These are phyloP conservation scores for Alternaria atra DNA, from an alignment of 2,329 filamentous ascomycete species.

Conservation along the genomic window DNA sequence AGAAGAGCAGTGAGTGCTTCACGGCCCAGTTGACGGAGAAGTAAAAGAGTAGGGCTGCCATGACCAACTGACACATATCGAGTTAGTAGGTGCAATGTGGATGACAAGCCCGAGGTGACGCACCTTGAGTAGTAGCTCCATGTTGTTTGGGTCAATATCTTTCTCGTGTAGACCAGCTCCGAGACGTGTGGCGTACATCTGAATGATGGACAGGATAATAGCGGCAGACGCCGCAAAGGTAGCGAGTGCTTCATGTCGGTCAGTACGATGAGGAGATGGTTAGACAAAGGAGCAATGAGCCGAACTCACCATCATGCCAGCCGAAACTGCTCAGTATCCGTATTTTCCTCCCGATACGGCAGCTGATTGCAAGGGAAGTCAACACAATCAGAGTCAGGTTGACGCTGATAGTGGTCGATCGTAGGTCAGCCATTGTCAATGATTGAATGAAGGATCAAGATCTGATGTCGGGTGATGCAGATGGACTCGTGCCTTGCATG, in stretches of 20 bases:
- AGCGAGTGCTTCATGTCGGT: slow-evolving; percentile 30
- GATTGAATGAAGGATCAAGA: not conserved
- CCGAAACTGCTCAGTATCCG: slow-evolving; percentile 34
- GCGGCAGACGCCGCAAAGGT: slow-evolving; percentile 34
- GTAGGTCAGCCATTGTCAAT: slow-evolving; percentile 21
- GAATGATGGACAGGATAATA: slow-evolving; percentile 35
- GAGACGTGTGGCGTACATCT: slow-evolving; percentile 33
- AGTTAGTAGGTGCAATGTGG: not conserved
- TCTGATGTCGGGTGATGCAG: not conserved
- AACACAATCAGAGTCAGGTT: slow-evolving; percentile 37
- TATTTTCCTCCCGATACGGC: slow-evolving; percentile 33
- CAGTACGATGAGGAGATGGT: not conserved
- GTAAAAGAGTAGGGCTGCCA: slow-evolving; percentile 48
- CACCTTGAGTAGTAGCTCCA: slow-evolving; percentile 26
- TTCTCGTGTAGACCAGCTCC: slow-evolving; percentile 32
- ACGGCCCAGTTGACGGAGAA: slow-evolving; percentile 53
- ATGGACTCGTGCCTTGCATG: not conserved
- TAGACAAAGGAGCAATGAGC: not conserved
- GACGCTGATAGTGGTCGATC: slow-evolving; percentile 32
- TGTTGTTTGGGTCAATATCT: slow-evolving; percentile 16
- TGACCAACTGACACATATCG: slow-evolving; percentile 17
- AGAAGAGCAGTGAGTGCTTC: slow-evolving; percentile 52
- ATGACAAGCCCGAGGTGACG: not conserved
- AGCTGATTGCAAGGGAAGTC: slow-evolving; percentile 33
- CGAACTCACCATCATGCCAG: slow-evolving; percentile 39